These are phyloP conservation scores for Obba rivulosa DNA, from an alignment of 768 basidiomycete species.

Conservation along the genomic window DNA sequence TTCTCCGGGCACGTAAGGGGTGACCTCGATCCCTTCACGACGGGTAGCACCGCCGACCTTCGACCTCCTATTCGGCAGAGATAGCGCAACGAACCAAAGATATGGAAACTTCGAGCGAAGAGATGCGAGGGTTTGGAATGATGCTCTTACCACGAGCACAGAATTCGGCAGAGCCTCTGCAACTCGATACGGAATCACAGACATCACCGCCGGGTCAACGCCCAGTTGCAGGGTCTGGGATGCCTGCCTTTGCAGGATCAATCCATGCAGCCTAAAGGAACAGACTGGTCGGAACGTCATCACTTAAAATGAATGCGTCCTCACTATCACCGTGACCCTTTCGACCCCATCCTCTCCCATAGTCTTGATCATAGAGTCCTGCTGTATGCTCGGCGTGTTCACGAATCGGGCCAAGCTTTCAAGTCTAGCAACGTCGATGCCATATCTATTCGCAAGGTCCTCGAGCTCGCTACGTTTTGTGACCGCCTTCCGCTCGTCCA, in stretches of 20 bases:
- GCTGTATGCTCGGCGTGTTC: slow-evolving; percentile 59
- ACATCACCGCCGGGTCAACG: background rate
- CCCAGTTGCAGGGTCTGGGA: background rate
- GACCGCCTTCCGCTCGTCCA: slow-evolving; percentile 57
- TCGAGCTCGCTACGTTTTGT: slow-evolving; percentile 37
- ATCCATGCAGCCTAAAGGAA: background rate
- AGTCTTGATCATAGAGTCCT: slow-evolving; percentile 36
- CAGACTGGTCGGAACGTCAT: background rate
- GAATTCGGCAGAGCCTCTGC: background rate
- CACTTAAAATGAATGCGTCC: slow-evolving; percentile 16
- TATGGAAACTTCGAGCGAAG: too few relatives aligned
- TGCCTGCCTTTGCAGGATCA: background rate
- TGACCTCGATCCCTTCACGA: too few relatives aligned
- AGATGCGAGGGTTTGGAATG: too few relatives aligned
- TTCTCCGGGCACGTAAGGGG: too few relatives aligned
- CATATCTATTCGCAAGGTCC: slow-evolving; percentile 48
- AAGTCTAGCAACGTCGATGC: slow-evolving; percentile 47
- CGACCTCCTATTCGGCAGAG: too few relatives aligned
- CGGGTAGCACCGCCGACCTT: too few relatives aligned
- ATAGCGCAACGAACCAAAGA: too few relatives aligned
- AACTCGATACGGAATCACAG: background rate
- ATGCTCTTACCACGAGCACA: too few relatives aligned
- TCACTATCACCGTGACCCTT: slow-evolving; percentile 42
- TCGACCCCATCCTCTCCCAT: slow-evolving; percentile 56
- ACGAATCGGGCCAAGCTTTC: slow-evolving; percentile 50